A percentile compares a stretch with the other conserved stretches of the same genome.
Evolutionary conservation across 768 basidiomycete species (phyloP).

Genomic region (Leccinellum luteum): DNA sequence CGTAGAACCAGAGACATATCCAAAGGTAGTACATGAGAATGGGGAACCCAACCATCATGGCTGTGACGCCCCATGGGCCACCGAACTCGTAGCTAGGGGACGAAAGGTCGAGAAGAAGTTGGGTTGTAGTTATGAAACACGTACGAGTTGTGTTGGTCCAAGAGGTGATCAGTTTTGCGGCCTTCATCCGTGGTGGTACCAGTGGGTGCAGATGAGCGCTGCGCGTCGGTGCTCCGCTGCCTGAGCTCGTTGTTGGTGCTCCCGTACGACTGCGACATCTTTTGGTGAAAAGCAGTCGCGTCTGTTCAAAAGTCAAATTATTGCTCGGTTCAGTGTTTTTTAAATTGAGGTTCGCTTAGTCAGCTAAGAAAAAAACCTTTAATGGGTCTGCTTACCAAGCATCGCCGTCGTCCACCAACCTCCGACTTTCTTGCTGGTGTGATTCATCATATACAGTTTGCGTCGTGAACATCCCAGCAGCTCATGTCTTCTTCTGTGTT

Average conservation of each 20-base stretch:
- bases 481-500: conserved; percentile 91
- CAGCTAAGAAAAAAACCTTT: conserved; percentile 5
- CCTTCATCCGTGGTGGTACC: conserved; percentile 63
- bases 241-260: conserved; percentile 26
- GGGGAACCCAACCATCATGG: conserved; percentile 95
- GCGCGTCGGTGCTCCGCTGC: conserved; percentile 25
- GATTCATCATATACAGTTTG: conserved; percentile 22
- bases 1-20: conserved; percentile 96
- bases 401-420: too few relatives aligned
- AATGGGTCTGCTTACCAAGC: not conserved
- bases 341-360: conserved; percentile 16
- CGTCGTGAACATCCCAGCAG: conserved; percentile 14
- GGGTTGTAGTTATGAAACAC: conserved; percentile 14
- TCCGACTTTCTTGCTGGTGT: conserved; percentile 7
- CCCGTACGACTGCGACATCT: conserved; percentile 31
- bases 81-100: conserved; percentile 87
- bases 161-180: conserved; percentile 64
- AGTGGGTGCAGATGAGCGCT: conserved; percentile 10
- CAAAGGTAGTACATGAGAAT: conserved; percentile 98
- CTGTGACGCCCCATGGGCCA: conserved; percentile 85
- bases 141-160: conserved; percentile 68
- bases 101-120: conserved; percentile 4
- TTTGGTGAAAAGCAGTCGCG: not conserved
- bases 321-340: conserved; percentile 7
- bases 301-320: conserved; percentile 13